Conservation (phyloP, 257 asterid species). For the Lycium barbarum region DNA sequence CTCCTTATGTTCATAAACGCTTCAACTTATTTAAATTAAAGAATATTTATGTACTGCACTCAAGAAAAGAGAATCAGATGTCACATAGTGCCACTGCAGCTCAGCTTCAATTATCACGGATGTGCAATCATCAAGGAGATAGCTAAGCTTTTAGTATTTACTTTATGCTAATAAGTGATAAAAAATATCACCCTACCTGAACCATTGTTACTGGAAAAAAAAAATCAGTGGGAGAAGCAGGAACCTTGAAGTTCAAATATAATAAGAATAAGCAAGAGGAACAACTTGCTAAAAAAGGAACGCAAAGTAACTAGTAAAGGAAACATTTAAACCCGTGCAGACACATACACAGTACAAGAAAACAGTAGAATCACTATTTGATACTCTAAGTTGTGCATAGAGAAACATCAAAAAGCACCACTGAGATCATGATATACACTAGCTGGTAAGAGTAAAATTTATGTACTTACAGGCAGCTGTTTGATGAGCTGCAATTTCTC, state of each 20-base stretch:
- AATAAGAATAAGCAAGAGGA: neutral
- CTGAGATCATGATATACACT: neutral
- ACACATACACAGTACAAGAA: constrained; percentile 5
- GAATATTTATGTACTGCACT: neutral
- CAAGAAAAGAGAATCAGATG: neutral
- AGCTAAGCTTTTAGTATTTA: neutral
- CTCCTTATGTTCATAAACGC: neutral
- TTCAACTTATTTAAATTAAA: neutral
- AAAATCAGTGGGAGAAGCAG: neutral
- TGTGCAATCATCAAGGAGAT: constrained; percentile 12
- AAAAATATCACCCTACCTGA: neutral
- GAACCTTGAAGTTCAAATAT: constrained; percentile 12
- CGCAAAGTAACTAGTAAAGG: neutral
- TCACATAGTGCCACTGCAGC: neutral
- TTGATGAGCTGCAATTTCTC: constrained; percentile 90
- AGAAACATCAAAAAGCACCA: neutral
- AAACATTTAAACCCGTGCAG: neutral
- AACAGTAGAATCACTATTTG: constrained; percentile 19
- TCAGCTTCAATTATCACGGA: neutral
- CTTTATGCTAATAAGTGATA: neutral
- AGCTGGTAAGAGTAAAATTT: constrained; percentile 27
- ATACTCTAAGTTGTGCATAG: neutral
- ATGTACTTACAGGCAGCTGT: constrained; percentile 69
- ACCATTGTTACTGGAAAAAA: neutral
- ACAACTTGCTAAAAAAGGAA: neutral